A percentile compares a stretch with the other conserved stretches of the same genome.
Conservation (phyloP, 495 filamentous ascomycete species). For the Aspergillus funiculosus region DNA sequence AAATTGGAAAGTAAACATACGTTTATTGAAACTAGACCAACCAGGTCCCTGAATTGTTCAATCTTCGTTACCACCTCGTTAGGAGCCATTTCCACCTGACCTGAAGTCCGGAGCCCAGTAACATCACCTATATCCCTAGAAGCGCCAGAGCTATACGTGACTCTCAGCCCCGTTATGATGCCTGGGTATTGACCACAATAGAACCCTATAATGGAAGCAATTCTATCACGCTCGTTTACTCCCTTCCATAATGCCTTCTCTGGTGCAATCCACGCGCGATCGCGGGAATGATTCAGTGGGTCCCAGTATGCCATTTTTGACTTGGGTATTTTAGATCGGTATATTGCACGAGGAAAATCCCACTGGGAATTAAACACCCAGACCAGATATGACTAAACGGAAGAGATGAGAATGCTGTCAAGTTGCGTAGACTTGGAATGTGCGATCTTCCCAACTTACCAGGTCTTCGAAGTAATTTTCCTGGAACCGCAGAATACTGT, state of each 20-base stretch:
- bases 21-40: not conserved
- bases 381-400: conserved; percentile 1
- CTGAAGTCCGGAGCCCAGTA: not conserved
- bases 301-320: not conserved
- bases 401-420: not conserved
- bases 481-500: not conserved
- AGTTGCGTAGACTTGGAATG: not conserved
- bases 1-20: not conserved
- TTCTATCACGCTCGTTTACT: not conserved
- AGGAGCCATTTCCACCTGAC: not conserved
- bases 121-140: not conserved
- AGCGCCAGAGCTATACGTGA: conserved; percentile 1
- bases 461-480: conserved; percentile 4
- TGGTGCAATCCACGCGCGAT: not conserved
- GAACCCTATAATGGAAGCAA: not conserved
- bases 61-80: not conserved
- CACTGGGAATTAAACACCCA: conserved; percentile 8
- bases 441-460: conserved; percentile 8
- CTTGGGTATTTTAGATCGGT: not conserved
- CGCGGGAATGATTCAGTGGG: not conserved
- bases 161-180: not conserved
- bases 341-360: conserved; percentile 2
- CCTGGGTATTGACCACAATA: not conserved
- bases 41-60: not conserved
- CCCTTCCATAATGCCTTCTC: not conserved